A percentile compares a stretch with the other conserved stretches of the same genome.
Conservation (phyloP, 495 filamentous ascomycete genomes). For the Penicillium robsamsonii region DNA sequence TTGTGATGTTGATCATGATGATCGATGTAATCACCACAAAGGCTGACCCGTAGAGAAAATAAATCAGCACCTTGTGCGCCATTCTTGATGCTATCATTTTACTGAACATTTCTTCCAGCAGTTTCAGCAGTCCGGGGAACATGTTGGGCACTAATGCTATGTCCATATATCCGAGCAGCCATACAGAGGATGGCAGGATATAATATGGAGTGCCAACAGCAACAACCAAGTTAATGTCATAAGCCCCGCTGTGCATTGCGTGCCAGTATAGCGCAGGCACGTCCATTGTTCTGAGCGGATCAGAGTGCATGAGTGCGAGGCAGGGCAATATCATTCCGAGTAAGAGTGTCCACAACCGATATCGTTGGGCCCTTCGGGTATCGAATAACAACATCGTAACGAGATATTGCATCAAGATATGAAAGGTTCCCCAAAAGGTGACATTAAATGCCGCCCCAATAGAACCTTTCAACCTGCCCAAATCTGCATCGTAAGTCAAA, state of each 20-base stretch:
- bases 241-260: background rate
- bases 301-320: background rate
- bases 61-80: background rate
- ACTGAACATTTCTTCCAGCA: too few relatives aligned
- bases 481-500: background rate
- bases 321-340: background rate
- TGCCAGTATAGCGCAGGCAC: background rate
- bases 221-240: background rate
- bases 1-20: background rate
- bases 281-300: background rate
- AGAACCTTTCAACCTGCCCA: background rate
- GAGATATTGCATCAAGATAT: background rate
- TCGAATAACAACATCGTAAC: background rate
- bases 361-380: background rate
- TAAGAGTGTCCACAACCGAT: background rate
- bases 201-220: background rate
- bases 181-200: background rate
- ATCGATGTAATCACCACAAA: background rate
- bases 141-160: background rate
- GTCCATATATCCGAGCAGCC: background rate
- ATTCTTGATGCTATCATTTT: background rate
- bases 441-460: background rate
- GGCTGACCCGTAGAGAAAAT: background rate
- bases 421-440: slow-evolving; percentile 5
- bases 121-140: background rate